Evolutionary conservation across 371 early-diverging fungal species (phyloP).

Genomic region (Phascolomyces articulosus): DNA sequence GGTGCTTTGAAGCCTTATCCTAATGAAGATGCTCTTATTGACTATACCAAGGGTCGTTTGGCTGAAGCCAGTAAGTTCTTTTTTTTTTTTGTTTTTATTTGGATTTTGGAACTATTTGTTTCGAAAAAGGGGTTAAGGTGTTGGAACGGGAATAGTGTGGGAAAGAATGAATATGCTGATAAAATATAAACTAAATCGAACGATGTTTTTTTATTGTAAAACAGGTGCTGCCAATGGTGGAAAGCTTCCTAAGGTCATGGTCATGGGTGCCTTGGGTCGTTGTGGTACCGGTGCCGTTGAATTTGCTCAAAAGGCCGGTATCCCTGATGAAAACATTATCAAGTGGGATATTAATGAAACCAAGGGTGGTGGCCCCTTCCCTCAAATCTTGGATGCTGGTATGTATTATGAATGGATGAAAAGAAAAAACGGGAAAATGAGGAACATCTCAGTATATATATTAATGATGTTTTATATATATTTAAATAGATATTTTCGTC

Average conservation of each 20-base stretch:
- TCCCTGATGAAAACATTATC: constrained; percentile 87
- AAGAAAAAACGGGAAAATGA: neutral
- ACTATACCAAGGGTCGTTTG: constrained; percentile 72
- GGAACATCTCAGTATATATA: no score
- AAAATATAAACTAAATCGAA: neutral
- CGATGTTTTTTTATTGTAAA: constrained; percentile 6
- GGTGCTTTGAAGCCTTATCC: constrained; percentile 84
- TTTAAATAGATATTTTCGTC: constrained; percentile 83
- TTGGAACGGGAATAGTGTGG: no score
- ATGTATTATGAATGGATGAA: constrained; percentile 7
- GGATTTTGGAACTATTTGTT: neutral
- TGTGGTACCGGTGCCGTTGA: constrained; percentile 93
- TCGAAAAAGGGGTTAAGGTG: neutral
- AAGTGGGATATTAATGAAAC: constrained; percentile 97
- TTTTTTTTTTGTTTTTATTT: neutral
- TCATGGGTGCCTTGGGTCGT: constrained; percentile 97
- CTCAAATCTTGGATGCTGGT: constrained; percentile 78
- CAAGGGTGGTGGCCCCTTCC: constrained; percentile 91
- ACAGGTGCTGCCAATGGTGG: constrained; percentile 58
- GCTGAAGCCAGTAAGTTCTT: constrained; percentile 61
- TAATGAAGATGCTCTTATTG: constrained; percentile 81
- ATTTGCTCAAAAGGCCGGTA: constrained; percentile 82
- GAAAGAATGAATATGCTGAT: neutral
- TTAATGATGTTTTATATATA: neutral
- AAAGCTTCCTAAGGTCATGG: constrained; percentile 84